Base-by-base conservation (phyloP, 164 flowering plant genomes). In the Houttuynia cordata region DNA sequence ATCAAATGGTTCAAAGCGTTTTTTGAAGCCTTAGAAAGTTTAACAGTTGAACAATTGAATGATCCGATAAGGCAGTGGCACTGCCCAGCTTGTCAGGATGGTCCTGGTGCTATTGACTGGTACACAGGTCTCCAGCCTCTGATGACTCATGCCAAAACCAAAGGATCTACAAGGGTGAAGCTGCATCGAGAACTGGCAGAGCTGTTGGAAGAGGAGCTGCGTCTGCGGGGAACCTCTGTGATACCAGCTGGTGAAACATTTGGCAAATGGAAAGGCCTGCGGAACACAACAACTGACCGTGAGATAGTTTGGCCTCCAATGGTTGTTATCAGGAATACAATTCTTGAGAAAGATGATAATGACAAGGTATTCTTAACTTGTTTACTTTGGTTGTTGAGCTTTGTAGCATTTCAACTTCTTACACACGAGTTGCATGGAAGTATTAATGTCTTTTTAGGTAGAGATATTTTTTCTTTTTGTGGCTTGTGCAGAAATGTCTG, bases 221-320 rank as follows among this genome's bases (percentile, higher is more conserved):
- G 9, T 9, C 70, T 72, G 47, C 80, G 78, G 65, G 97, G 96
- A 34, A 71, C 91, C 24, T 79, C 93, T 18, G 79, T 82, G 8
- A 59, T 80, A 22, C 84, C 92, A 18, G 70, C 86, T 63, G 94
- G 92, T 19, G 97, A 86, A 70, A 54, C 69, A 0, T 86, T 72
- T 76, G 91, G 95, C 7, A 81, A 80, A 50, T 90, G 95, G 96
- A 78, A 72, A 64, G 99, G 94, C 8, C 69, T 88, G 13, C 66
- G 67, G 24, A 66, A 61, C 14, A 68, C 71, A 9, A 72, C 68
- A 4, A 72, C 74, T 58, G 96, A 90, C 63, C 79, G 69, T 62
- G 85, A 82, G 7, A 88, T 93, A 24, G 82, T 93, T 17, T 93
- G 99, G 99, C 99, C 99, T 53, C 99, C 99, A 2, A 90, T 90